phyloP scores from a whole-genome alignment of 2,329 filamentous ascomycete genomes.

The Botryotinia convoluta region DNA sequence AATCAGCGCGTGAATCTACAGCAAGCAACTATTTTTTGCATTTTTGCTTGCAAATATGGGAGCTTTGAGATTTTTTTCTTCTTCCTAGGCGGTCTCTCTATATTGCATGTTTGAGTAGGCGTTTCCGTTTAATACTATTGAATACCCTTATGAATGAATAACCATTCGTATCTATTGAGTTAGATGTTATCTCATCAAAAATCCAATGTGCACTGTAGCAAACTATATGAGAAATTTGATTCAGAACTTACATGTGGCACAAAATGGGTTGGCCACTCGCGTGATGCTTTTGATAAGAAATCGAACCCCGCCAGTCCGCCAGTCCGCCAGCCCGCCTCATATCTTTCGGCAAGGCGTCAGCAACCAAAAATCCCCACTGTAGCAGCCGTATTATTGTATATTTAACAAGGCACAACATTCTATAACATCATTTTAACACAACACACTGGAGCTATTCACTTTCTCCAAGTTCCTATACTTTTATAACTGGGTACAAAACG shows the following conservation, averaged over 20 bases:
- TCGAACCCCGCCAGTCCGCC: constrained; percentile 8
- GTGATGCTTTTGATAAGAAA: constrained; percentile 15
- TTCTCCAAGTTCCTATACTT: not conserved
- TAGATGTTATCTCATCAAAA: not conserved
- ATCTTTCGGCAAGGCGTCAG: not conserved
- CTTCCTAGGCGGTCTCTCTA: constrained; percentile 8
- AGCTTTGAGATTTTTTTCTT: constrained; percentile 14
- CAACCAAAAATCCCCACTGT: not conserved
- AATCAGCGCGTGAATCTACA: constrained; percentile 7
- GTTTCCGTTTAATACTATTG: constrained; percentile 19
- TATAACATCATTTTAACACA: not conserved
- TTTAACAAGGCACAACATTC: not conserved
- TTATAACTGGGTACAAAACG: not conserved
- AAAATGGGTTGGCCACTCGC: not conserved
- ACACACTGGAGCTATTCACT: not conserved
- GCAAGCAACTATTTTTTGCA: constrained; percentile 12
- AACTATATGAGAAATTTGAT: not conserved
- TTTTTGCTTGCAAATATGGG: constrained; percentile 20
- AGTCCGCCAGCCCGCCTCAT: not conserved
- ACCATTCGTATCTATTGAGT: not conserved
- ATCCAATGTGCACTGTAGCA: not conserved
- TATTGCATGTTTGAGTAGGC: constrained; percentile 21
- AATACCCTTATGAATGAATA: constrained; percentile 18
- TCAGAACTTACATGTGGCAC: not conserved
- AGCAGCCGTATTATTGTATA: not conserved